These are phyloP conservation scores for Coffea humblotiana DNA, from an alignment of 305 asterid species.

Conservation along the genomic window DNA sequence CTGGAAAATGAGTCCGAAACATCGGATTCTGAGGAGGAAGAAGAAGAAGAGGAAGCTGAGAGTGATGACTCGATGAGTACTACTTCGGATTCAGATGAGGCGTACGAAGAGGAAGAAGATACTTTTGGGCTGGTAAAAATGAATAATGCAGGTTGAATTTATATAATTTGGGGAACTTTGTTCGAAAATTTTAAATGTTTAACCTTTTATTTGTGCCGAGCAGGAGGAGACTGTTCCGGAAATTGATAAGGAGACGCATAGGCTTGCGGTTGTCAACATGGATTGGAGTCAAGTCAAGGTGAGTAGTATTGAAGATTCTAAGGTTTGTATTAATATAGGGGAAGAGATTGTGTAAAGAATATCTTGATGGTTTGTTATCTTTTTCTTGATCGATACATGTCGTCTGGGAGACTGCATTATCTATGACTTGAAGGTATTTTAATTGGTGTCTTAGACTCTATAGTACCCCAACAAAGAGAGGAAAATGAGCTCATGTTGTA, in stretches of 20 bases:
- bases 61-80: slow-evolving; percentile 44
- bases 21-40: slow-evolving; percentile 17
- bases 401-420: neutral
- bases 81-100: slow-evolving; percentile 48
- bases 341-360: neutral
- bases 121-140: slow-evolving; percentile 46
- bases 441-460: neutral
- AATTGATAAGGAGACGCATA: slow-evolving; percentile 72
- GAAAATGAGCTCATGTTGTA: neutral
- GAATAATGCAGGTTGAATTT: neutral
- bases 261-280: slow-evolving; percentile 79
- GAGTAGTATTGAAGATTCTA: slow-evolving; percentile 9
- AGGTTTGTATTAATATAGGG: neutral
- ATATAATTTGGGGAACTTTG: neutral
- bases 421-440: neutral
- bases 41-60: slow-evolving; percentile 29
- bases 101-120: slow-evolving; percentile 59
- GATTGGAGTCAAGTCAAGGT: slow-evolving; percentile 95
- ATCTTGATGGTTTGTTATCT: neutral
- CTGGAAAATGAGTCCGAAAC: slow-evolving; percentile 17
- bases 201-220: slow-evolving; percentile 7
- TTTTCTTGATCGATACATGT: neutral
- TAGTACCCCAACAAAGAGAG: neutral
- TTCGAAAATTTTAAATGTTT: neutral
- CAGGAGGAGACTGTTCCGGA: slow-evolving; percentile 74